phyloP scores from a whole-genome alignment of 169 alveolate genomes.

The Plasmodium malariae region DNA sequence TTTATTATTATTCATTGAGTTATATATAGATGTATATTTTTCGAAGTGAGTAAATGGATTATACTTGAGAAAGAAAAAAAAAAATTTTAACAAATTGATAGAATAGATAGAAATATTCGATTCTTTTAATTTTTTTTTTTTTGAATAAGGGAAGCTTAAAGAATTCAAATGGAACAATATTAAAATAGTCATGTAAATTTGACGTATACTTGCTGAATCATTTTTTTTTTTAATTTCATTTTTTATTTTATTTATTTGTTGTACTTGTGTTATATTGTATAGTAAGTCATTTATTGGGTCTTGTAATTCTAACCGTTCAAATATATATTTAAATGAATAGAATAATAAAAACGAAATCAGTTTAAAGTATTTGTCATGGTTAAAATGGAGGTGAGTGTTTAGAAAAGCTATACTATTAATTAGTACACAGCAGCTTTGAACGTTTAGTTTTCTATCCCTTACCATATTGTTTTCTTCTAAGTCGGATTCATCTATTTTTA shows the following conservation, averaged over 20 bases:
- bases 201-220: slow-evolving; percentile 71
- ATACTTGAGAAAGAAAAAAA: slow-evolving; percentile 54
- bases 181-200: slow-evolving; percentile 28
- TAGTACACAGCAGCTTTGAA: slow-evolving; percentile 46
- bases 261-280: neutral
- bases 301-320: neutral
- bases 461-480: slow-evolving; percentile 2
- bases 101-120: slow-evolving; percentile 26
- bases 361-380: slow-evolving; percentile 12
- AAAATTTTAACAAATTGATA: neutral
- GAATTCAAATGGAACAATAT: slow-evolving; percentile 25
- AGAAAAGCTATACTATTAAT: slow-evolving; percentile 30
- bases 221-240: slow-evolving; percentile 14
- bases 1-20: slow-evolving; percentile 6
- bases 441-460: slow-evolving; percentile 26
- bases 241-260: neutral
- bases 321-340: slow-evolving; percentile 14
- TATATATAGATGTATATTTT: slow-evolving; percentile 53
- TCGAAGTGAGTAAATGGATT: slow-evolving; percentile 29
- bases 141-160: neutral
- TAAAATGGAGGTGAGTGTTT: slow-evolving; percentile 34
- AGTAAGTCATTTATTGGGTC: neutral
- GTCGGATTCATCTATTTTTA: slow-evolving; percentile 22
- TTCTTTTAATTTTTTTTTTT: neutral
- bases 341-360: slow-evolving; percentile 5